A percentile compares a stretch with the other conserved stretches of the same genome.
Conservation (phyloP, 106 monocot genomes). For the Dendrobium nobile region DNA sequence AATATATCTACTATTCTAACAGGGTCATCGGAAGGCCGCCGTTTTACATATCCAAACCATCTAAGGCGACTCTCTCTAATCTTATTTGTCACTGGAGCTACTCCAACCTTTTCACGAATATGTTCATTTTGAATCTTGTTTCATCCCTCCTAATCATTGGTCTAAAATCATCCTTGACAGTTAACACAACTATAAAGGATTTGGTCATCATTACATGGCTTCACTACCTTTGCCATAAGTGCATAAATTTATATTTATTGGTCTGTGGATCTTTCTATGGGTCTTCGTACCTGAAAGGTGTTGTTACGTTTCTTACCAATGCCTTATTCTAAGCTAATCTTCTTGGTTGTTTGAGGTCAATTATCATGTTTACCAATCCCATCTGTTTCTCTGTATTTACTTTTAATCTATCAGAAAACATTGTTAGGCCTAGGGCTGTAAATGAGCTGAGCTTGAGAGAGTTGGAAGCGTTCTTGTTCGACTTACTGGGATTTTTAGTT, state of each 20-base stretch:
- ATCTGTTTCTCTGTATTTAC: neutral
- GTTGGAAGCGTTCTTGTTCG: too few relatives aligned
- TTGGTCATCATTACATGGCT: neutral
- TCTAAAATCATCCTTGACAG: neutral
- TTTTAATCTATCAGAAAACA: neutral
- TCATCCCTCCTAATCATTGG: neutral
- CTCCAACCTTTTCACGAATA: too few relatives aligned
- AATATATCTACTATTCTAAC: too few relatives aligned
- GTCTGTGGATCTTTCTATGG: neutral
- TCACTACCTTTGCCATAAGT: neutral
- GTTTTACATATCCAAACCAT: too few relatives aligned
- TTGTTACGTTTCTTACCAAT: neutral
- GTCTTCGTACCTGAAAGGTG: neutral
- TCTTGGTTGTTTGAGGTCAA: neutral
- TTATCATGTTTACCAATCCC: neutral
- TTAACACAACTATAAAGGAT: neutral
- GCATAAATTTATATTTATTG: neutral
- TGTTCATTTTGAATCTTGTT: too few relatives aligned
- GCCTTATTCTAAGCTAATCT: neutral
- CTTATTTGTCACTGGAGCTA: too few relatives aligned
- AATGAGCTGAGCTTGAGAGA: too few relatives aligned
- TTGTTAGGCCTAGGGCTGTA: neutral
- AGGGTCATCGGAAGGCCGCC: too few relatives aligned
- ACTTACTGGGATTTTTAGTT: too few relatives aligned
- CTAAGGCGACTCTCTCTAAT: too few relatives aligned